Evolutionary conservation across 345 rosid genomes (phyloP), one percentile per base, ranked within the genome.

Genomic region (Fremontodendron californicum): DNA sequence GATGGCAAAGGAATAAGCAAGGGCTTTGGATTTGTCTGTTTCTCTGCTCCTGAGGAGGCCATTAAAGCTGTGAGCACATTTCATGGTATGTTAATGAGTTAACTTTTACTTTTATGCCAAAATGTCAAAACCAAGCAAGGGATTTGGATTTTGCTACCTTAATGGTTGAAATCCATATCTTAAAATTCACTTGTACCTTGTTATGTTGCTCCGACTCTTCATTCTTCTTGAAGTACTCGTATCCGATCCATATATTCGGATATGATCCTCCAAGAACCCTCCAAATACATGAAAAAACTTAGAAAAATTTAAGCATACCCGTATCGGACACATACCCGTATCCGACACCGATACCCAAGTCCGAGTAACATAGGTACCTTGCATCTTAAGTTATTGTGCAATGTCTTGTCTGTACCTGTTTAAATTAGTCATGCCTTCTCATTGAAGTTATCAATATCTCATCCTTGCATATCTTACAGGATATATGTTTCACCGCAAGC

Each of bases 21-120:
- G 75, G 97, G 97, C 19, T 89, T 89, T 80, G 94, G 94, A 75
- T 92, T 92, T 84, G 92, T 90, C 15, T 88, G 93, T 80, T 90
- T 92, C 82, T 89, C 93, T 80, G 79, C 76, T 63, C 85, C 89
- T 48, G 92, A 85, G 84, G 93, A 90, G 84, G 94, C 93, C 43
- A 80, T 19, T 63, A 84, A 82, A 64, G 95, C 92, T 71, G 90
- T 89, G 71, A 84, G 65, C 75, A 78, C 79, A 35, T 84, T 87
- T 67, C 86, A 89, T 74, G 92, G 95, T 91, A 88, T 76, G 79
- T 49, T 70, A 31, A 11, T 31, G 39, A 68, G 35, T 51, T n/a
- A n/a, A n/a, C n/a, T n/a, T n/a, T n/a, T n/a, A n/a, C n/a, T n/a
- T n/a, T n/a, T n/a, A n/a, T n/a, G n/a, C n/a, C n/a, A n/a, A n/a